Evolutionary conservation across 768 basidiomycete species (phyloP).

Genomic region (Tubosaeta sp.): DNA sequence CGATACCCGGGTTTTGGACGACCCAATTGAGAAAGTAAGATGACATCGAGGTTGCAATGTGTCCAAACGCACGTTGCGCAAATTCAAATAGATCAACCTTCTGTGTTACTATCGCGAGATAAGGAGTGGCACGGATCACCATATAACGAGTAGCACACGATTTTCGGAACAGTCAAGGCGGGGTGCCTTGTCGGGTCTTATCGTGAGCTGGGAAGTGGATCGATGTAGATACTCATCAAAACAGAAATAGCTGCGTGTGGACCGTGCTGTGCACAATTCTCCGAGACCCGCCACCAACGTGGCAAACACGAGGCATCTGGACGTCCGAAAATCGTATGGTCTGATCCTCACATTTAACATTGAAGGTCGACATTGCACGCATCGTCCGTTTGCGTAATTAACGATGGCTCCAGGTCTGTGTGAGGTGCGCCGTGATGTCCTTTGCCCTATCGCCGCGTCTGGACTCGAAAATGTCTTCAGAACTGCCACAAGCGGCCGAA

Average conservation of each 20-base stretch:
- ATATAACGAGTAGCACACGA: neutral
- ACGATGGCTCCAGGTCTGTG: conserved; percentile 27
- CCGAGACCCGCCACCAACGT: conserved; percentile 16
- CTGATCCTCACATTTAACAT: conserved; percentile 10
- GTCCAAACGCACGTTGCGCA: conserved; percentile 12
- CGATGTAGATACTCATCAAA: conserved; percentile 10
- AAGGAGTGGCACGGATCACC: conserved; percentile 11
- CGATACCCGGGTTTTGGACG: conserved; percentile 12
- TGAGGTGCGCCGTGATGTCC: conserved; percentile 22
- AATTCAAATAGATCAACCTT: conserved; percentile 28
- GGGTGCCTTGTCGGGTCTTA: conserved; percentile 11
- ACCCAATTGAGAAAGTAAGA: conserved; percentile 9
- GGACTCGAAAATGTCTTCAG: conserved; percentile 28
- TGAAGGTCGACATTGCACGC: conserved; percentile 4
- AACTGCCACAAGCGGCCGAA: conserved; percentile 55
- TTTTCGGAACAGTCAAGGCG: neutral
- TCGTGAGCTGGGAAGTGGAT: conserved; percentile 9
- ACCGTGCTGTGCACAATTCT: neutral
- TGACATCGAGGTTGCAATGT: conserved; percentile 27
- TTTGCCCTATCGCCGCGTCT: neutral
- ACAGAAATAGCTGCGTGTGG: conserved; percentile 1
- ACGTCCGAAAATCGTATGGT: conserved; percentile 2
- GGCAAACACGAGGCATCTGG: conserved; percentile 23
- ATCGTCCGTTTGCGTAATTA: conserved; percentile 9
- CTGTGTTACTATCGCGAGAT: conserved; percentile 19